Percentiles rank a stretch among this genome's conserved stretches.
phyloP scores from a whole-genome alignment of 352 stramenopile genomes.

The Pythium myriotylum region DNA sequence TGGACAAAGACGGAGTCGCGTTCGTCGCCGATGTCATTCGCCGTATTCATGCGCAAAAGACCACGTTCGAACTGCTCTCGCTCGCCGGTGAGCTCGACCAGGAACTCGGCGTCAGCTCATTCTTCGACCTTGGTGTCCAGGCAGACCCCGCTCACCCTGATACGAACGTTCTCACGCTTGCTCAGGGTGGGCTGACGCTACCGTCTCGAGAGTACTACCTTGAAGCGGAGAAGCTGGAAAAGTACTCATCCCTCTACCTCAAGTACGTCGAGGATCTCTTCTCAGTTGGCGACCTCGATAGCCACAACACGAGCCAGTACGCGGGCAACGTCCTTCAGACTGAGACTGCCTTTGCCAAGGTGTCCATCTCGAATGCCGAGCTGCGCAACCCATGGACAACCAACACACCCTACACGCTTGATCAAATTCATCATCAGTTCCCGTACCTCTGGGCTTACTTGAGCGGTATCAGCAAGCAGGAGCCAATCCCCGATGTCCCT shows the following conservation, averaged over 20 bases:
- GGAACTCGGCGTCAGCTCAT: constrained; percentile 45
- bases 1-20: constrained; percentile 42
- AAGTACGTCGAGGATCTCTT: constrained; percentile 55
- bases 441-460: constrained; percentile 58
- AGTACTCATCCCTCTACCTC: constrained; percentile 45
- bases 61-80: constrained; percentile 43
- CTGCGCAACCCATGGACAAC: constrained; percentile 84
- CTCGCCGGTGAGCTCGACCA: constrained; percentile 49
- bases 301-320: constrained; percentile 42
- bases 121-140: constrained; percentile 52
- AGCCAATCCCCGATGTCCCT: constrained; percentile 39
- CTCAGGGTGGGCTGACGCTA: constrained; percentile 65
- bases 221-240: constrained; percentile 40
- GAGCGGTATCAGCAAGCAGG: constrained; percentile 43
- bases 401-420: constrained; percentile 85
- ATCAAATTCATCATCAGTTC: constrained; percentile 52
- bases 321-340: constrained; percentile 52
- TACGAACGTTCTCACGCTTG: constrained; percentile 47
- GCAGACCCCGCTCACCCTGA: constrained; percentile 50
- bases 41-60: constrained; percentile 41
- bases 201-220: constrained; percentile 69
- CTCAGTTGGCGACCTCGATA: constrained; percentile 37
- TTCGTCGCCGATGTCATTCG: constrained; percentile 44
- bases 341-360: constrained; percentile 79
- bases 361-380: constrained; percentile 87